Conservation (phyloP, 257 asterid species). For the Scutellaria barbata region DNA sequence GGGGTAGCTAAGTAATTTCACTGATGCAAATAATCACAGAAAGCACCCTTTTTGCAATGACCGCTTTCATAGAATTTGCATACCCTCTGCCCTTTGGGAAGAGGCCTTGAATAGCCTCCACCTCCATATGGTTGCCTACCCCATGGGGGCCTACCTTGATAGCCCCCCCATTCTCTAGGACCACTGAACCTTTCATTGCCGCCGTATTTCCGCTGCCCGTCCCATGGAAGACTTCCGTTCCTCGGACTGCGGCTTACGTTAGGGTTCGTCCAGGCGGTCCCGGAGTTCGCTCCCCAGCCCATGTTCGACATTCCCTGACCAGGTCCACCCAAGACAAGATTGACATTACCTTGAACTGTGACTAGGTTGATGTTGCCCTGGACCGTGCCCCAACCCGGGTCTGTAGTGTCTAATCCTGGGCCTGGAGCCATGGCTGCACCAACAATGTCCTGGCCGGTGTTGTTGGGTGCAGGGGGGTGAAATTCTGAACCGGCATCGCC, state of each 20-base stretch:
- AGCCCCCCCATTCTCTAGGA: constrained; percentile 64
- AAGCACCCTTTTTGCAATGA: constrained; percentile 82
- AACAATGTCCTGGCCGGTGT: constrained; percentile 45
- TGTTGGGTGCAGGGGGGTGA: constrained; percentile 47
- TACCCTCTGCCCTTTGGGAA: constrained; percentile 72
- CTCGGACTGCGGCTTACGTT: constrained; percentile 48
- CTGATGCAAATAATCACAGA: constrained; percentile 76
- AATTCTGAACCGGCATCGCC: constrained; percentile 51
- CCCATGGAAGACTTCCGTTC: constrained; percentile 63
- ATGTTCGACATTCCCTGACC: constrained; percentile 58
- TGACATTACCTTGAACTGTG: constrained; percentile 64
- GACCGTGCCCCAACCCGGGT: constrained; percentile 57
- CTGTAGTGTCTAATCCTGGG: constrained; percentile 47
- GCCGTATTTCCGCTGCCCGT: constrained; percentile 61
- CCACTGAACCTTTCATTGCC: constrained; percentile 59
- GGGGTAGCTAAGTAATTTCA: constrained; percentile 31
- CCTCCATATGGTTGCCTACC: constrained; percentile 59
- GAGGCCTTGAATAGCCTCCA: constrained; percentile 69
- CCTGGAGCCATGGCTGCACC: constrained; percentile 46
- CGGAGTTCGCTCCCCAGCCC: constrained; percentile 51
- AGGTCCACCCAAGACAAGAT: constrained; percentile 67
- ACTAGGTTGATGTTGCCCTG: constrained; percentile 69
- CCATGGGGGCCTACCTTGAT: constrained; percentile 66
- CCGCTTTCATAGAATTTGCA: constrained; percentile 89
- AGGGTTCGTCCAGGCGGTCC: constrained; percentile 61